Conservation (phyloP, 1,284 basidiomycete species). For the Athelia sp. region DNA sequence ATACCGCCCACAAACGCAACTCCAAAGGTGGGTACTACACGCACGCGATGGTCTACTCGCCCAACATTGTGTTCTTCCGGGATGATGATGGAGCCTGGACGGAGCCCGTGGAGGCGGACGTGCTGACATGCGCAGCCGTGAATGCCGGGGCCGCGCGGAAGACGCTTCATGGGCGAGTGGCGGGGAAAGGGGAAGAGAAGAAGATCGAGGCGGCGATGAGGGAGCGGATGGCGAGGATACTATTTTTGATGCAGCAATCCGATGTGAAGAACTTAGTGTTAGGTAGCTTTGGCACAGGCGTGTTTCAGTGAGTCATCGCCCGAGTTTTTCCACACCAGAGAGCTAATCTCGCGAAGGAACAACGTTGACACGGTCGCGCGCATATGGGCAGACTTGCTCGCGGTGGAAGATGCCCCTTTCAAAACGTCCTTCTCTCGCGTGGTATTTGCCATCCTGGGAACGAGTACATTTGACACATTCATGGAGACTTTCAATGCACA, state of each 20-base stretch:
- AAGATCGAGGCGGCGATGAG: conserved; percentile 54
- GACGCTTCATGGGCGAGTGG: conserved; percentile 17
- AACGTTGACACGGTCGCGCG: conserved; percentile 47
- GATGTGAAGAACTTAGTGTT: conserved; percentile 55
- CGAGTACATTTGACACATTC: conserved; percentile 45
- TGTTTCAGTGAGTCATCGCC: conserved; percentile 37
- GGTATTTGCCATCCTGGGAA: conserved; percentile 62
- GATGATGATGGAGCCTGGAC: conserved; percentile 51
- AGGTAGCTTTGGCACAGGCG: conserved; percentile 72
- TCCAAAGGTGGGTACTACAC: conserved; percentile 53
- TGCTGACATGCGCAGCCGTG: conserved; percentile 64
- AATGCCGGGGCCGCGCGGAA: conserved; percentile 57
- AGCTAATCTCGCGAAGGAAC: conserved; percentile 28
- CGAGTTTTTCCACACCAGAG: no score
- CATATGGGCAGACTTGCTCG: conserved; percentile 57
- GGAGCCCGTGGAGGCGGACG: conserved; percentile 50
- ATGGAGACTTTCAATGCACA: conserved; percentile 28
- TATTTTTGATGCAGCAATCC: conserved; percentile 58
- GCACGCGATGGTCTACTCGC: conserved; percentile 66
- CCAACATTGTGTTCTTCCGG: conserved; percentile 51
- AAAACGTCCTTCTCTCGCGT: conserved; percentile 52
- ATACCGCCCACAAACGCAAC: conserved; percentile 46
- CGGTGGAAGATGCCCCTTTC: conserved; percentile 43
- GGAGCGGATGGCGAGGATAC: conserved; percentile 62
- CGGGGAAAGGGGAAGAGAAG: conserved; percentile 30